phyloP scores from a whole-genome alignment of 2,329 filamentous ascomycete genomes.

The Neofusicoccum ribis region DNA sequence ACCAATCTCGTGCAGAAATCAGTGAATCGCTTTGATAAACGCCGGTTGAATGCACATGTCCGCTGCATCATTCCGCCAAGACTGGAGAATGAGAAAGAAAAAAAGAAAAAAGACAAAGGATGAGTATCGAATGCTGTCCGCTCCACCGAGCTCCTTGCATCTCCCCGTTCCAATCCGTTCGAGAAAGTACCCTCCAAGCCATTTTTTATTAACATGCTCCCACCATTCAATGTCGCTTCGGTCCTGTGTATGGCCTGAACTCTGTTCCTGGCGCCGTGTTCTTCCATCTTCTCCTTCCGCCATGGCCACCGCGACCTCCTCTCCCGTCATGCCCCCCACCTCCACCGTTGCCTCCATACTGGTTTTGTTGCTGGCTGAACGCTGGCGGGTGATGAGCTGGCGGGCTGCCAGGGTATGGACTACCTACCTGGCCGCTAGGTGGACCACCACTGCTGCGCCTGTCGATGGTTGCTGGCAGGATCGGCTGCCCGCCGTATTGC shows the following conservation, averaged over 20 bases:
- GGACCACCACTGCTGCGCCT: slow-evolving; percentile 19
- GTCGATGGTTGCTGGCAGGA: slow-evolving; percentile 40
- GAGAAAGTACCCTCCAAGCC: not conserved
- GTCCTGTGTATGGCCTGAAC: slow-evolving; percentile 18
- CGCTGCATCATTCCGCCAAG: not conserved
- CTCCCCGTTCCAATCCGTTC: not conserved
- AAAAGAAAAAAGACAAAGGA: not conserved
- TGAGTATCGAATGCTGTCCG: not conserved
- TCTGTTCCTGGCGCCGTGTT: slow-evolving; percentile 13
- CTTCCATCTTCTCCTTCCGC: slow-evolving; percentile 7
- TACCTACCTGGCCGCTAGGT: not conserved
- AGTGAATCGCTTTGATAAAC: slow-evolving; percentile 4
- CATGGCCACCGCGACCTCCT: slow-evolving; percentile 5
- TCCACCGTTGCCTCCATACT: not conserved
- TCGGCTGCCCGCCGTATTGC: slow-evolving; percentile 43
- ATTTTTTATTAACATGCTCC: not conserved
- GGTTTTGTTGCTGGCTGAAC: slow-evolving; percentile 17
- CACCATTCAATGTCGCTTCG: not conserved
- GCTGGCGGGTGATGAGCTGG: slow-evolving; percentile 12
- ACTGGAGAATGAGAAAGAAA: not conserved
- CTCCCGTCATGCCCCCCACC: not conserved
- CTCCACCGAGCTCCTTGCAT: not conserved
- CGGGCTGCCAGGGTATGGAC: slow-evolving; percentile 3
- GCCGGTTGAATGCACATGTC: slow-evolving; percentile 7
- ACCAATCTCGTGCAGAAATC: not conserved